phyloP scores from a whole-genome alignment of 495 filamentous ascomycete genomes.

The Letharia lupina region DNA sequence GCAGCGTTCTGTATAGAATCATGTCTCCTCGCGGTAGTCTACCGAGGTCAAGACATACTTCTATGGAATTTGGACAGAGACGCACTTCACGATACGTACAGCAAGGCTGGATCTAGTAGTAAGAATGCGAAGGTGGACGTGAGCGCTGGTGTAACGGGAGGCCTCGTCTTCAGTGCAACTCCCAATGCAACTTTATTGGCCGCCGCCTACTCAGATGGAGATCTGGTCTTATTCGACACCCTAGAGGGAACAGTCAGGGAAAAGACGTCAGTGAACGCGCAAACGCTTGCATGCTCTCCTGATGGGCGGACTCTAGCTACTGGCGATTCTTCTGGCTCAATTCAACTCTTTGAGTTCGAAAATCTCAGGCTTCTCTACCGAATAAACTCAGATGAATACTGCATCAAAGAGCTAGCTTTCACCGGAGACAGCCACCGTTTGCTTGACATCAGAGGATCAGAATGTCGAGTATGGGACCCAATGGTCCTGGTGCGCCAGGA shows the following conservation, averaged over 20 bases:
- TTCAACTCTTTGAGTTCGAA: slow-evolving; percentile 34
- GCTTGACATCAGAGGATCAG: slow-evolving; percentile 30
- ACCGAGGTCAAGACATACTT: slow-evolving; percentile 26
- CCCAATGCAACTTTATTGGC: slow-evolving; percentile 25
- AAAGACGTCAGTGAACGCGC: slow-evolving; percentile 19
- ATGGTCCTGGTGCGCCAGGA: slow-evolving; percentile 22
- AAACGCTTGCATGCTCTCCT: slow-evolving; percentile 26
- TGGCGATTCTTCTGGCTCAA: slow-evolving; percentile 25
- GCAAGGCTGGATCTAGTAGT: slow-evolving; percentile 18
- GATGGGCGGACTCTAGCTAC: slow-evolving; percentile 30
- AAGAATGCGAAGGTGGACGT: neutral
- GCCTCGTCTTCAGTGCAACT: slow-evolving; percentile 30
- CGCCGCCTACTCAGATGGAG: slow-evolving; percentile 29
- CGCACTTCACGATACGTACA: slow-evolving; percentile 22
- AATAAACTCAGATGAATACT: slow-evolving; percentile 24
- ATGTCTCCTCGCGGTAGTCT: slow-evolving; percentile 27
- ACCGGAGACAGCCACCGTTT: slow-evolving; percentile 26
- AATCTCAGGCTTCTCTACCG: slow-evolving; percentile 29
- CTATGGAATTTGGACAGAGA: slow-evolving; percentile 27
- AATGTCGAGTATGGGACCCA: slow-evolving; percentile 32
- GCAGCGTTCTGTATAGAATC: slow-evolving; percentile 19
- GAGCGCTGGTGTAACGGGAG: slow-evolving; percentile 9
- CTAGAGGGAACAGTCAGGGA: slow-evolving; percentile 9
- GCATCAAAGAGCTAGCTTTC: slow-evolving; percentile 30
- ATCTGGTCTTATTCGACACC: slow-evolving; percentile 15